phyloP scores from a whole-genome alignment of 495 filamentous ascomycete species.

The Lasiosphaeriaceae sp. region DNA sequence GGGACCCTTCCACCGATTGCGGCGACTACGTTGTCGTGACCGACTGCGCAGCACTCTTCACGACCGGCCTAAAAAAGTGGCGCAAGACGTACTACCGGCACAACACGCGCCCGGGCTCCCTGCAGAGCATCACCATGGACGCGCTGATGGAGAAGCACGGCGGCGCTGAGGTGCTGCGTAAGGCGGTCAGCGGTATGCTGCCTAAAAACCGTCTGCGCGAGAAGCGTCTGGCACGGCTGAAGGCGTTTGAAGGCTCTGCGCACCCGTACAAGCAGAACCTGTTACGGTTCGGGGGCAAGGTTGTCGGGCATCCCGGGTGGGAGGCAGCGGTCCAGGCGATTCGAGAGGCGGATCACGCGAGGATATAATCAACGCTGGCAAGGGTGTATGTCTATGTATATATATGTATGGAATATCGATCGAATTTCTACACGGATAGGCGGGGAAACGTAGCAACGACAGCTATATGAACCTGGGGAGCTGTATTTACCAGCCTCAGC shows the following conservation, averaged over 20 bases:
- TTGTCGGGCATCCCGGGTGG: constrained; percentile 47
- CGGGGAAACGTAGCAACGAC: no score
- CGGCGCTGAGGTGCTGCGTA: constrained; percentile 86
- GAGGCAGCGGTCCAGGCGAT: constrained; percentile 37
- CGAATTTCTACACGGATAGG: no score
- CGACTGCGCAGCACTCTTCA: constrained; percentile 79
- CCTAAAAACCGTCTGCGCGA: constrained; percentile 93
- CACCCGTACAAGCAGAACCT: constrained; percentile 93
- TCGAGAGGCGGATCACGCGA: constrained; percentile 35
- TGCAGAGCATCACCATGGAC: constrained; percentile 91
- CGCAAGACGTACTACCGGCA: constrained; percentile 96
- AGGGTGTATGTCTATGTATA: neutral
- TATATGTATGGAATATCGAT: neutral
- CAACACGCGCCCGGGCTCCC: constrained; percentile 80
- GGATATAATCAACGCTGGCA: constrained; percentile 26
- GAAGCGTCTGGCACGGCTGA: constrained; percentile 79
- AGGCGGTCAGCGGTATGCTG: constrained; percentile 93
- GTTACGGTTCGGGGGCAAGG: constrained; percentile 61
- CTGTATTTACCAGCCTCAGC: no score
- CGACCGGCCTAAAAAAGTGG: constrained; percentile 84
- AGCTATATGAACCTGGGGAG: no score
- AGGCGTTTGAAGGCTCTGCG: constrained; percentile 85
- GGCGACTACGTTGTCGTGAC: constrained; percentile 97
- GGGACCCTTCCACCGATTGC: constrained; percentile 92
- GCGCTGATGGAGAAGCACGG: constrained; percentile 90